phyloP scores from a whole-genome alignment of 352 stramenopile species.

The Phytophthora brassicae region DNA sequence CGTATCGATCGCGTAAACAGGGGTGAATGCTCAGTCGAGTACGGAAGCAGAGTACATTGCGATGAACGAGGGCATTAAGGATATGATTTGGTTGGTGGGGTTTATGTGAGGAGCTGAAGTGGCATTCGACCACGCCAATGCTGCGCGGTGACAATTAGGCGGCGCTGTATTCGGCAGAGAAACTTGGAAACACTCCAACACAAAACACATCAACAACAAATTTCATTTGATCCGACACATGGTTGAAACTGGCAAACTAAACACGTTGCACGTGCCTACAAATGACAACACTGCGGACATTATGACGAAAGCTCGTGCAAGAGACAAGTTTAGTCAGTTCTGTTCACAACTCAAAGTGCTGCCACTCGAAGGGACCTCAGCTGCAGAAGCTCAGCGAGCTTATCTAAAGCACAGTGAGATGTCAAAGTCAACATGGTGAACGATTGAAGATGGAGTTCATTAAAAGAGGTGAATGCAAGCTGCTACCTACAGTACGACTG shows the following conservation, averaged over 20 bases:
- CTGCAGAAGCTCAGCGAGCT: neutral
- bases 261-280: slow-evolving; percentile 1
- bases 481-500: neutral
- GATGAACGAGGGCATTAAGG: slow-evolving; percentile 24
- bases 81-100: slow-evolving; percentile 23
- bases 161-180: neutral
- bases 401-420: neutral
- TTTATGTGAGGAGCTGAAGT: slow-evolving; percentile 1
- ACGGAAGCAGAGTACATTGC: slow-evolving; percentile 33
- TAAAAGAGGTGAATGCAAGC: neutral
- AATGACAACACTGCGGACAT: slow-evolving; percentile 11
- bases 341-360: neutral
- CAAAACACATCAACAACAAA: slow-evolving; percentile 32
- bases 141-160: slow-evolving; percentile 10
- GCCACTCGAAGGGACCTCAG: neutral
- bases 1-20: slow-evolving; percentile 31
- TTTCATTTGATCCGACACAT: slow-evolving; percentile 20
- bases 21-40: slow-evolving; percentile 30
- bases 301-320: slow-evolving; percentile 1
- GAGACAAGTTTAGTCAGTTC: neutral
- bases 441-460: neutral
- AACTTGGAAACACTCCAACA: neutral
- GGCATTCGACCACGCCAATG: neutral
- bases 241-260: neutral
- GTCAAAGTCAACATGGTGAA: neutral